Conservation (phyloP, 768 basidiomycete species). For the Goffeauzyma gilvescens region DNA sequence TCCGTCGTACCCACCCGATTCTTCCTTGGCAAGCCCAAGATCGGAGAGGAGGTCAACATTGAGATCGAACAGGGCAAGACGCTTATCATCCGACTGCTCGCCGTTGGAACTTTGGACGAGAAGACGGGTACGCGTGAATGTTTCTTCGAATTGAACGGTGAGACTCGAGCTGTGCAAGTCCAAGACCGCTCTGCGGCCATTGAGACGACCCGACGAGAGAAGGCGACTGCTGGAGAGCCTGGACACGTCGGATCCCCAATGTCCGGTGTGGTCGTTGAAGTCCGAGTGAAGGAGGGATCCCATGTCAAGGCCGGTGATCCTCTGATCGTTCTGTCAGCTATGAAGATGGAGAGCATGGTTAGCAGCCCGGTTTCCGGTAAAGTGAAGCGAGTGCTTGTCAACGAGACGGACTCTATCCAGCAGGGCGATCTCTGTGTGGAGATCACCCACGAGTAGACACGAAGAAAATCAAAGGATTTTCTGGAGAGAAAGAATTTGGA, state of each 20-base stretch:
- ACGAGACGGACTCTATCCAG: conserved; percentile 84
- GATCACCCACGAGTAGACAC: conserved; percentile 54
- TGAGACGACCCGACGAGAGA: conserved; percentile 84
- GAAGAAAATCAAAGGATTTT: too few species aligned
- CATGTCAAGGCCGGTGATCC: conserved; percentile 98
- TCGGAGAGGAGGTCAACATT: conserved; percentile 92
- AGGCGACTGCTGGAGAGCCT: conserved; percentile 74
- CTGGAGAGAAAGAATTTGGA: too few species aligned
- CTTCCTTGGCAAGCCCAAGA: conserved; percentile 79
- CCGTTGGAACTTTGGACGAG: conserved; percentile 79
- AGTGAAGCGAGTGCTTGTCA: conserved; percentile 78
- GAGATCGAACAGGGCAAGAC: conserved; percentile 73
- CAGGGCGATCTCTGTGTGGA: conserved; percentile 83
- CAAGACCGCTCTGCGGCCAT: conserved; percentile 96
- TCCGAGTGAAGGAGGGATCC: conserved; percentile 90
- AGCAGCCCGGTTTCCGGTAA: conserved; percentile 93
- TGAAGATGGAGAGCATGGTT: conserved; percentile 99
- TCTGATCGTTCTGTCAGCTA: conserved; percentile 80
- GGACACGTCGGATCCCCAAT: conserved; percentile 95
- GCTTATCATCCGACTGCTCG: conserved; percentile 86
- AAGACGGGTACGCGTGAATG: conserved; percentile 84
- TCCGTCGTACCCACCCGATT: conserved; percentile 90
- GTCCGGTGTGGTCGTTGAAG: conserved; percentile 88
- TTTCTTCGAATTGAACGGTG: conserved; percentile 96
- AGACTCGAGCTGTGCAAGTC: conserved; percentile 86